Conservation (phyloP, 225 moss, liverwort and hornwort species). For the Pseudisothecium myosuroides region DNA sequence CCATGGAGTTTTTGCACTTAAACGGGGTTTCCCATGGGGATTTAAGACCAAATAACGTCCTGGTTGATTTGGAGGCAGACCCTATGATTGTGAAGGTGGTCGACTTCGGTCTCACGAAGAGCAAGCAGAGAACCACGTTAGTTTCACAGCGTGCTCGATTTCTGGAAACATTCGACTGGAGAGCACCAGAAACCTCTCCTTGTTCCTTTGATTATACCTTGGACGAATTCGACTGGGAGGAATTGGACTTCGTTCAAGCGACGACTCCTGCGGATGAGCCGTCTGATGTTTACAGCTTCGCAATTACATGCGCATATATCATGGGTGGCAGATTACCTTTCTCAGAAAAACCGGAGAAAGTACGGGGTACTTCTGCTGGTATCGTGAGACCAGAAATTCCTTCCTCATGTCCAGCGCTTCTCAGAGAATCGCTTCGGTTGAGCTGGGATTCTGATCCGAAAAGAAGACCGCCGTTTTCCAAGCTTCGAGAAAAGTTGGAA, state of each 20-base stretch:
- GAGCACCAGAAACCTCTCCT: background rate
- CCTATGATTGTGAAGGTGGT: background rate
- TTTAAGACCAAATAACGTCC: background rate
- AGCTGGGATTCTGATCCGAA: background rate
- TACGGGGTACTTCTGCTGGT: background rate
- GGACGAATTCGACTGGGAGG: background rate
- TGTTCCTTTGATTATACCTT: background rate
- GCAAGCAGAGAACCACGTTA: background rate
- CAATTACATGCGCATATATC: background rate
- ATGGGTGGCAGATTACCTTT: background rate
- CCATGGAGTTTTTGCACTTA: background rate
- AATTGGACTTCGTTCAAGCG: background rate
- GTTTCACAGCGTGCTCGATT: background rate
- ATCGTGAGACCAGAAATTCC: background rate
- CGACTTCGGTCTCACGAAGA: background rate
- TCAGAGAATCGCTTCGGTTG: background rate
- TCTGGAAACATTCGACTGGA: background rate
- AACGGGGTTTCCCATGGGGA: background rate
- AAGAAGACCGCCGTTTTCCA: background rate
- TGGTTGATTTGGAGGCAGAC: background rate
- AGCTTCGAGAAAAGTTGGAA: background rate
- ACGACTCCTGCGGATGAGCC: background rate
- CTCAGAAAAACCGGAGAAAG: background rate
- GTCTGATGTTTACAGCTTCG: background rate
- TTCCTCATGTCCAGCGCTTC: background rate